Evolutionary conservation across 345 rosid species (phyloP).

Genomic region (Excoecaria cochinchinensis): DNA sequence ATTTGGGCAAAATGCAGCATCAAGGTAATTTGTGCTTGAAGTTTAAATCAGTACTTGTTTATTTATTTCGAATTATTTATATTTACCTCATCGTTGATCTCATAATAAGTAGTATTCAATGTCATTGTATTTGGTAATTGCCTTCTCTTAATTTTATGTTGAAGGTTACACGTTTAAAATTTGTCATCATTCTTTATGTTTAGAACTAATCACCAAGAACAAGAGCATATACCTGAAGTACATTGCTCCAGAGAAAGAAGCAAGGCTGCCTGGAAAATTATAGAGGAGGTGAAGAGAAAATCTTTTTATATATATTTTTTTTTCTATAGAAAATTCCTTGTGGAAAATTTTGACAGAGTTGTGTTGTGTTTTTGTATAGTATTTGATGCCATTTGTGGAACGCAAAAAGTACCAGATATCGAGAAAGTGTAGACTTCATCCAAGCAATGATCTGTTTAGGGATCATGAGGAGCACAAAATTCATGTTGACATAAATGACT

Average conservation of each 20-base stretch:
- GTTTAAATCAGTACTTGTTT: background rate
- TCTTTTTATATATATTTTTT: background rate
- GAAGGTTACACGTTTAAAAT: background rate
- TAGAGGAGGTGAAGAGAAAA: conserved; percentile 61
- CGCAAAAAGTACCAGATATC: conserved; percentile 57
- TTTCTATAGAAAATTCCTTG: background rate
- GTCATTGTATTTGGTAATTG: background rate
- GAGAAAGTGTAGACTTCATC: conserved; percentile 74
- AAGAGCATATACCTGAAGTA: conserved; percentile 34
- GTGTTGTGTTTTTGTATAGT: conserved; percentile 39
- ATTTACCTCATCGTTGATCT: background rate
- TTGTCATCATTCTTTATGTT: background rate
- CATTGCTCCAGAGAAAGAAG: conserved; percentile 96
- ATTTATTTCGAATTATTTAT: background rate
- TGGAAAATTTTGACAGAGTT: background rate
- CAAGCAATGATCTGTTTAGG: conserved; percentile 70
- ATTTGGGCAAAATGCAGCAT: conserved; percentile 3
- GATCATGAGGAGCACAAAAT: conserved; percentile 91
- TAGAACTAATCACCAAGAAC: conserved; percentile 17
- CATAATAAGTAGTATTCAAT: background rate
- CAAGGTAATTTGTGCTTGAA: background rate
- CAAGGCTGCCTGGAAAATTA: conserved; percentile 73
- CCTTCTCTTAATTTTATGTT: background rate
- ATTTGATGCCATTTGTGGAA: conserved; percentile 86
- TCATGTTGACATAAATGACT: conserved; percentile 67